Base-by-base conservation (phyloP, 345 rosid species). In the Euphorbia tirucalli region DNA sequence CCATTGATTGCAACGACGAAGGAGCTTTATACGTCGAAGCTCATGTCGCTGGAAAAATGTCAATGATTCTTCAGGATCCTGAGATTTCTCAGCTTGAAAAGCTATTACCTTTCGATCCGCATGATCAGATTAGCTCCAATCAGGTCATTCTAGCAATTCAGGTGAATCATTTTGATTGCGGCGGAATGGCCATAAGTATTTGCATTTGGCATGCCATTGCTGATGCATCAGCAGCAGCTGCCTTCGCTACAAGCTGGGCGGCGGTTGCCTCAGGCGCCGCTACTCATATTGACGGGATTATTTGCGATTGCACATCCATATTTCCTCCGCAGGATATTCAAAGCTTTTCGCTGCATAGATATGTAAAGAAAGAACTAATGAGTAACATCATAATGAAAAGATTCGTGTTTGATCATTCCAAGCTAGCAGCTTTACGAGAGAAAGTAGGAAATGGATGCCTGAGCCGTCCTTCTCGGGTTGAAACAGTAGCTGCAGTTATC, bases 261-360 rank as follows among this genome's bases (percentile, higher is more conserved):
- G 25, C 30, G 5, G 11, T 56, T 14, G 18, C 70, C 59, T 3
- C 35, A 3, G 70, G 46, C 32, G 44, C 10, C 3, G 11, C 8
- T 30, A 61, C 22, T 52, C 5, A 18, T n/a, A 11, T 21, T 2
- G 24, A 50, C 0, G 59, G 48, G n/a, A 71, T 74, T 10, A 49
- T 78, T 19, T 71, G 8, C 28, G 80, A 77, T 59, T 62, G 75
- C 68, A 71, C 57, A 2, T 22, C 64, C 1, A 28, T 81, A 13
- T 81, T 81, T 61, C 84, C 78, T 14, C 82, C 71, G 1, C 58
- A 44, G 16, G 71, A 66, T 57, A 50, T 52, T 11, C 16, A 28
- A 4, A 61, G 68, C 66, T 65, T 68, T 21, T 61, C 70, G 13
- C 44, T 57, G 31, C 10, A 10, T 16, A n/a, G 16, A 0, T n/a